These are phyloP conservation scores for Maudiozyma barnettii DNA, from an alignment of 805 yeast genomes.

Conservation along the genomic window DNA sequence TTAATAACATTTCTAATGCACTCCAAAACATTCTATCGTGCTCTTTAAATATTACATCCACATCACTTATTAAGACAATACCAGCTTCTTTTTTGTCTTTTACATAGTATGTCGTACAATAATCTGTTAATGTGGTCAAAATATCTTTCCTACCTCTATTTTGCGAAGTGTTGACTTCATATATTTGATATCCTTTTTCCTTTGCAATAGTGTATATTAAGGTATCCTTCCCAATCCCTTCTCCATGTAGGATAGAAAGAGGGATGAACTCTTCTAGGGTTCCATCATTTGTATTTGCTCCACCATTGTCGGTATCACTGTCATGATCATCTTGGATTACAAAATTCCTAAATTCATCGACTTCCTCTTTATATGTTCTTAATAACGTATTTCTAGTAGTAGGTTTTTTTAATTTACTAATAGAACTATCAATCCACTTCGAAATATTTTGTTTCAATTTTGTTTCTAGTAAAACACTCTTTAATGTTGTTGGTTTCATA, in stretches of 20 bases:
- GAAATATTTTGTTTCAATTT: slow-evolving; percentile 14
- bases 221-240: slow-evolving; percentile 73
- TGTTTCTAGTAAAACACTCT: slow-evolving; percentile 26
- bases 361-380: slow-evolving; percentile 14
- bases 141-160: slow-evolving; percentile 66
- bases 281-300: slow-evolving; percentile 2
- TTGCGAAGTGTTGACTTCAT: slow-evolving; percentile 73
- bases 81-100: slow-evolving; percentile 45
- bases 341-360: slow-evolving; percentile 27
- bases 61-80: slow-evolving; percentile 74
- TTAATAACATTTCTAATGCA: slow-evolving; percentile 51
- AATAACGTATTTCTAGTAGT: slow-evolving; percentile 29
- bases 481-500: slow-evolving; percentile 24
- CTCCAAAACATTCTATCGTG: slow-evolving; percentile 78
- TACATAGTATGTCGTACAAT: slow-evolving; percentile 76
- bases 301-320: slow-evolving; percentile 2
- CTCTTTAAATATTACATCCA: slow-evolving; percentile 65
- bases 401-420: slow-evolving; percentile 26
- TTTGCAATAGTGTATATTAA: slow-evolving; percentile 58
- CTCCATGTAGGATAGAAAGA: slow-evolving; percentile 55
- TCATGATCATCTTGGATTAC: slow-evolving; percentile 26
- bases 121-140: slow-evolving; percentile 54
- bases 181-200: slow-evolving; percentile 58
- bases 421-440: slow-evolving; percentile 29
- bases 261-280: slow-evolving; percentile 41